Evolutionary conservation across 2,329 filamentous ascomycete genomes (phyloP).

Genomic region (Aspergillus niger): DNA sequence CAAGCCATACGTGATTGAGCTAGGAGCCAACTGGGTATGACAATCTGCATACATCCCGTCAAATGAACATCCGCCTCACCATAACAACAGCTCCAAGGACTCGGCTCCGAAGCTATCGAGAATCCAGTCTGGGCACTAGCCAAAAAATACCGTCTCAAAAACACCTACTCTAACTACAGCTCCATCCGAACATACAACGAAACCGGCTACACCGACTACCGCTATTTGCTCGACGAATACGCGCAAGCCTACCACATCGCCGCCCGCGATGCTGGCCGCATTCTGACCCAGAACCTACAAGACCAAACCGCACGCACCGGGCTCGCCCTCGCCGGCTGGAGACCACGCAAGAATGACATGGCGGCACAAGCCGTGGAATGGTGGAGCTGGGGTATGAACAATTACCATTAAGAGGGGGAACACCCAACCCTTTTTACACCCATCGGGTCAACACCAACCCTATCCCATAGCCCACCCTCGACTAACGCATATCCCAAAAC

Average conservation of each 20-base stretch:
- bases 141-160: slow-evolving; percentile 60
- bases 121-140: slow-evolving; percentile 63
- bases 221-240: slow-evolving; percentile 53
- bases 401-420: neutral
- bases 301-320: slow-evolving; percentile 63
- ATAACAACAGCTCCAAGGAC: slow-evolving; percentile 43
- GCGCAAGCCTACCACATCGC: slow-evolving; percentile 50
- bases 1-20: slow-evolving; percentile 60
- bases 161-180: slow-evolving; percentile 60
- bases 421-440: neutral
- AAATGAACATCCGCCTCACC: neutral
- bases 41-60: no score
- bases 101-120: slow-evolving; percentile 34
- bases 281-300: slow-evolving; percentile 62
- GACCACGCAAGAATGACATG: slow-evolving; percentile 56
- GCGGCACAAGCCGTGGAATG: slow-evolving; percentile 63
- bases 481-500: neutral
- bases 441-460: neutral
- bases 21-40: slow-evolving; percentile 67
- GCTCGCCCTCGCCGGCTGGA: slow-evolving; percentile 63
- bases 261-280: slow-evolving; percentile 57
- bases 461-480: neutral
- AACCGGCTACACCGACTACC: slow-evolving; percentile 56
- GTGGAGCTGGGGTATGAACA: slow-evolving; percentile 50
- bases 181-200: slow-evolving; percentile 64